phyloP scores from a whole-genome alignment of 139 green algal species.

The Klebsormidium nitens region DNA sequence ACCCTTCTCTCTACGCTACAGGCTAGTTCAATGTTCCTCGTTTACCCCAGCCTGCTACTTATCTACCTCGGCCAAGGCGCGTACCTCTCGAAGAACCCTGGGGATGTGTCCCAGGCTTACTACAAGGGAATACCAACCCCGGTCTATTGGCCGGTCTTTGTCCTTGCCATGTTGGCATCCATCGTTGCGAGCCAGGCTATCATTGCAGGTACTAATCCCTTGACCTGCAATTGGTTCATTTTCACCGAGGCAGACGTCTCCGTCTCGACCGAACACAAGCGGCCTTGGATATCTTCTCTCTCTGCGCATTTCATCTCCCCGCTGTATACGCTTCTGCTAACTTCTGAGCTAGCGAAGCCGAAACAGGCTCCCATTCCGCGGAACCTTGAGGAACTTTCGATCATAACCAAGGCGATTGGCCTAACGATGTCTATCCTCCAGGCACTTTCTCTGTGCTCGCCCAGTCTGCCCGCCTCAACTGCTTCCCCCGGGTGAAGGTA shows the following conservation, averaged over 20 bases:
- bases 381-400: no score
- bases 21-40: not conserved
- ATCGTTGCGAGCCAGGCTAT: not conserved
- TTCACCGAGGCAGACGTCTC: no score
- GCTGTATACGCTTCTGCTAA: no score
- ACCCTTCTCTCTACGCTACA: not conserved
- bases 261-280: no score
- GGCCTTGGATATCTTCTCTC: no score
- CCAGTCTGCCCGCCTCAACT: not conserved
- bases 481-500: not conserved
- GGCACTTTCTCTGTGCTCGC: not conserved
- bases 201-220: no score
- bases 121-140: not conserved
- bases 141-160: not conserved
- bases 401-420: no score
- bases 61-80: not conserved
- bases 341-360: no score
- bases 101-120: not conserved
- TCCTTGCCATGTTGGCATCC: not conserved
- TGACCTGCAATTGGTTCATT: no score
- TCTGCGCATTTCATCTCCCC: no score
- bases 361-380: no score
- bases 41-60: not conserved
- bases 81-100: not conserved
- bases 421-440: no score